Evolutionary conservation across 805 yeast species (phyloP), one percentile per base, ranked within the genome.

Genomic region (Pachysolen tannophilus): DNA sequence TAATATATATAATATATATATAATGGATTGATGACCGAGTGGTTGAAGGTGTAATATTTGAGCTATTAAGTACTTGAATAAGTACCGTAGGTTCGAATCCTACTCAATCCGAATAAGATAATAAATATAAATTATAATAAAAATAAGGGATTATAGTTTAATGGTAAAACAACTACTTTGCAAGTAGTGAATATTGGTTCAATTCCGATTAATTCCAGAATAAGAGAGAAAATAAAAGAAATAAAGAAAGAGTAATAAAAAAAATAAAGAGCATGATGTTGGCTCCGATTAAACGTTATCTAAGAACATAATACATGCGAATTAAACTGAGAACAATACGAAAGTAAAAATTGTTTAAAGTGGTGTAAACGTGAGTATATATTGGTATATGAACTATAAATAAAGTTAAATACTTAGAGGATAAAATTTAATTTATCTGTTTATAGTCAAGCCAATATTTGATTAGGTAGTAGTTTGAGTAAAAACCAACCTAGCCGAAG

Each of bases 131-230:
- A n/a, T n/a, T n/a, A n/a, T n/a, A n/a, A n/a, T n/a, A n/a, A n/a
- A n/a, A n/a, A n/a, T n/a, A n/a, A n/a, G n/a, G n/a, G n/a, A n/a
- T n/a, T n/a, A n/a, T n/a, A 43, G 15, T 44, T 44, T 35, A 41
- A 41, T 25, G 48, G 48, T 44, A 44, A 44, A 44, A 45, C 45
- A 39, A 37, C 30, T 41, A 40, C 35, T 43, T 44, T 45, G 44
- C 40, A 44, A 33, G 35, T 43, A 38, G 30, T 33, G 32, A 35
- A 33, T 34, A 42, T 29, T 40, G 44, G 47, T 44, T 44, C 48
- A 41, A 44, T 30, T 38, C 47, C 38, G 38, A 34, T 43, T 42
- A 35, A 34, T 39, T 33, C 35, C 39, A 35, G 14, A 21, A 16
- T 17, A 28, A 26, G 26, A 28, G 20, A 31, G 24, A 23, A 23